Evolutionary conservation across 768 basidiomycete genomes (phyloP), one percentile per base, ranked within the genome.

Genomic region (Calocybe gangraenosa): DNA sequence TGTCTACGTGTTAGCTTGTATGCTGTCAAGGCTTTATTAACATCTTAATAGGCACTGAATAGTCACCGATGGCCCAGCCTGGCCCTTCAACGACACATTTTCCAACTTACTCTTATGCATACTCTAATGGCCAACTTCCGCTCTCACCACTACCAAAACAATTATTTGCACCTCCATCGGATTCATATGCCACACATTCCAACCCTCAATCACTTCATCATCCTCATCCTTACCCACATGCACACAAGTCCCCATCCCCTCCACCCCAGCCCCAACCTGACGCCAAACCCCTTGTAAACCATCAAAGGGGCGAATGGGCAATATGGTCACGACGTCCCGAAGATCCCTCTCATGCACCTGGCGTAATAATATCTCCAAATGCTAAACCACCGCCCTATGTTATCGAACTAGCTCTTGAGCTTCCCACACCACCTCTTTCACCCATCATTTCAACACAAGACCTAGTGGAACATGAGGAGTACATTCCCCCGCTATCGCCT

Each of bases 241-340:
- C n/a, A n/a, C n/a, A n/a, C n/a, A n/a, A n/a, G 30, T 23, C 34
- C 45, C 40, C 38, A 10, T 30, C 13, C 18, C 48, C 42, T 18
- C 17, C 35, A 2, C 43, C 15, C 19, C 40, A 37, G 13, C 40
- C 33, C 14, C 25, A 32, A 18, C 33, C 38, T 33, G 37, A 21
- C 13, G 20, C 21, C 2, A 21, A 46, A 11, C 7, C 2, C 18
- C 37, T 28, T 2, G 31, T 5, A 18, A 37, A 19, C 36, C 32
- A 33, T 40, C 45, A 14, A 37, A 30, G 43, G 25, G 64, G 54
- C 8, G 64, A 65, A 30, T 87, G 78, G 65, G 82, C 79, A 3
- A 76, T 89, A 30, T 88, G 84, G 84, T 84, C 86, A 0, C 74
- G 75, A n/a, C 76, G 84, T 19, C 87, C 87, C 0, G 64, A 69